Evolutionary conservation across 2,329 filamentous ascomycete species (phyloP), one percentile per base, ranked within the genome.

Genomic region (Delphinella strobiligena): DNA sequence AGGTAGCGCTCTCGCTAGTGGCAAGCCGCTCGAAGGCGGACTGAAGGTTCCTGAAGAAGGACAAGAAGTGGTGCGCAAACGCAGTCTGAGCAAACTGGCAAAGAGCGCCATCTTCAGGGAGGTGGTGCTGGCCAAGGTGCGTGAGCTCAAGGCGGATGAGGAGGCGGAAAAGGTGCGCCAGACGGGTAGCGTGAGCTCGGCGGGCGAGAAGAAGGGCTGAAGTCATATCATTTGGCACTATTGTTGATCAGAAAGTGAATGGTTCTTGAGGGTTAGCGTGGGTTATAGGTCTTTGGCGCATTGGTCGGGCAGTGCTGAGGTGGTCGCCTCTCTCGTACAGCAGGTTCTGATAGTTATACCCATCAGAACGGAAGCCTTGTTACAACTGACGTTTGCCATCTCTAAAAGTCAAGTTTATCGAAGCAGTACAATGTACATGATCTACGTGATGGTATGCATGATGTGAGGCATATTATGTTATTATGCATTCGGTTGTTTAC

Each of bases 61-160:
- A 19, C 43, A 49, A 16, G 47, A 47, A 12, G 48, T 57, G 24
- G 44, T 55, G 32, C 61, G 57, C 19, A 72, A 74, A 57, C 68
- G 66, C 33, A 70, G 70, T 48, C 56, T 79, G 45, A 70, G 70
- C 53, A 73, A 69, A 46, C 59, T 74, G 47, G 76, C 76, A 24
- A 75, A 75, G 51, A 71, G 71, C 35, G 73, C 85, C 46, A 93
- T 96, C 53, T 95, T 96, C 75, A 76, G 84, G 52, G 89, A 95
- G 61, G 84, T 96, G 10, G 89, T 95, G 11, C 68, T 94, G 42
- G 89, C 88, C 48, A 96, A 95, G 68, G 86, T 94, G 34, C 76
- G 82, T 44, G 88, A 94, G 62, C 82, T 85, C 74, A 93, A 93
- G 70, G 81, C 86, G 50, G 75, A 88, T 52, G 82, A 93, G 56